Base-by-base conservation (phyloP, 805 yeast species). In the Ogataea corticis region DNA sequence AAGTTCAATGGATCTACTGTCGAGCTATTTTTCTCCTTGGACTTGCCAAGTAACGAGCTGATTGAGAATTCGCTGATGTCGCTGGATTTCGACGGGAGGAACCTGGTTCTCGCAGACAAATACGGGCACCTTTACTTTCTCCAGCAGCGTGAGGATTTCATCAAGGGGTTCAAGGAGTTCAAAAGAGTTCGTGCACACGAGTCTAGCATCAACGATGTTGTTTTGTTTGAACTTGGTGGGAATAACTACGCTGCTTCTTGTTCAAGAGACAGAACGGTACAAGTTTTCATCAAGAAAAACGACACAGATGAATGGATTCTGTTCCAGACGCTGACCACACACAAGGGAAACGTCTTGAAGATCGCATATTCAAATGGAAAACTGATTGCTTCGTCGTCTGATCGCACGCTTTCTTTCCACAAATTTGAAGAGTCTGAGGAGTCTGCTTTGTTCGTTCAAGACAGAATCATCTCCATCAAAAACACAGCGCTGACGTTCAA, bases 251-350 rank as follows among this genome's bases (percentile, higher is more conserved):
- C 75, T 4, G 70, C 72, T 15, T 72, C 79, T 32, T 74, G 76
- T 21, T 77, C 85, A 1, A 62, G 87, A 33, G 88, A 83, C 57
- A 57, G 88, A 41, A 83, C 82, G 70, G 73, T 83, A 25, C 88
- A 83, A 57, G 57, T 82, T 0, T 79, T 78, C 47, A 55, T 58
- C 12, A 65, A 61, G 38, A 16, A 44, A 21, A 4, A 12, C 7
- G 28, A 17, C 4, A 37, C 28, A 2, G 30, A 40, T 14, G 51
- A 42, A 1, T 83, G 87, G 87, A 70, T 65, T 4, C 62, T 85
- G 3, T 59, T 72, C 36, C 85, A 82, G 54, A 84, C 90, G 0
- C 55, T 84, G n/a, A 75, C 77, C 1, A 66, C 73, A 5, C 87
- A 80, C 53, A 77, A 74, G 42, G 85, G 80, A 0, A 80, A 76